Base-by-base conservation (phyloP, 345 rosid genomes). In the Lagerstroemia speciosa region DNA sequence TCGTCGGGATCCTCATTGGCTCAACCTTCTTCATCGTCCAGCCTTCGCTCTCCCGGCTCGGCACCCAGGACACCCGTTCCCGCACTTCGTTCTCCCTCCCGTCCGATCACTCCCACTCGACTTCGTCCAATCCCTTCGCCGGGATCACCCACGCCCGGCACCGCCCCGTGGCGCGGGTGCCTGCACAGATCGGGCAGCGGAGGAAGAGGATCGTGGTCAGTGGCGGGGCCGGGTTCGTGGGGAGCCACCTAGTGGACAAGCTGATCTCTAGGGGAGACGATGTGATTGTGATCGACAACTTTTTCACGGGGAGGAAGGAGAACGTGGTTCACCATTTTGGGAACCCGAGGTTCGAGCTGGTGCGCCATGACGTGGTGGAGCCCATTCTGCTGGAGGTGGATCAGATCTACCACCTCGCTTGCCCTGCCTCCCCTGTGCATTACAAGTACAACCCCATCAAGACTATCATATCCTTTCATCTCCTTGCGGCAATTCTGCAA, bases 371-470 rank as follows among this genome's bases (percentile, higher is more conserved):
- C 46, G 99, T 94, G 0, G 98, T 94, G 38, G 99, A 94, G 60
- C 97, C 99, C 32, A 91, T 94, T 19, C 85, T 94, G 46, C 78
- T 94, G 65, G 99, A 94, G 84, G 99, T 94, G 10, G 99, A 94
- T 84, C 97, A 89, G 87, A 91, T 94, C 87, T 94, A 94, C 77
- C 99, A 94, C 77, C 83, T 94, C 73, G 99, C 99, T 76, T 94
- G 99, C 72, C 99, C 99, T 1, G 99, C 98, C 1, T 94, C 99
- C 34, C 99, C 99, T 12, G 98, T 94, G 71, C 99, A 94, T 75
- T 94, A 94, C 74, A 94, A 94, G 80, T 89, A 79, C 52, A 94
- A 94, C 71, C 99, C 98, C 10, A 92, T 94, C 75, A 94, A 94
- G 91, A 94, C 99, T 57, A 94, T 94, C 78, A 94, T 88, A 89